Base-by-base conservation (phyloP, 2,329 filamentous ascomycete genomes). In the Acephala macrosclerotiorum region DNA sequence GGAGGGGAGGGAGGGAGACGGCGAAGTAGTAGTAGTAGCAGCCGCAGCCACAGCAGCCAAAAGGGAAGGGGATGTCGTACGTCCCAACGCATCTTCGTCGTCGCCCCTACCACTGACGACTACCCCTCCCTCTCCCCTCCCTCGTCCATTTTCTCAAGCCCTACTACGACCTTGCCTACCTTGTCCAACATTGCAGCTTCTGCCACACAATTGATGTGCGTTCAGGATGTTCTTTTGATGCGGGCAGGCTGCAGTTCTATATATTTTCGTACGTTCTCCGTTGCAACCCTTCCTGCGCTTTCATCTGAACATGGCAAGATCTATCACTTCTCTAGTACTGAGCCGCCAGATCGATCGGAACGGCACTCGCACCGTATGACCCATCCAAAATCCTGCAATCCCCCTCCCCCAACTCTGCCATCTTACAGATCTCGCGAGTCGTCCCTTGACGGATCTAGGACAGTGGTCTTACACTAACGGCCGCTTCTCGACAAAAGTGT, bases 121-220 rank as follows among this genome's bases (percentile, higher is more conserved):
- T 56, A 18, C 45, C 47, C 26, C 40, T 33, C n/a, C 20, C 53
- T n/a, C 18, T 20, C 33, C 55, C 14, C 26, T 60, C 65, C 58
- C 67, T 65, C 59, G 40, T 67, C 55, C 56, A 63, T 62, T 63
- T 56, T 26, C 29, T 38, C 7, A 29, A 63, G 47, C 60, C 64
- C 55, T 65, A 60, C 56, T 65, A 35, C 65, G 29, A 63, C 61
- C 56, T 49, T 62, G 45, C 45, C 45, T 49, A 66, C 69, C 67
- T 67, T 66, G 58, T 55, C 60, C 61, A 26, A 9, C 60, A 47
- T 60, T 61, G 60, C 61, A 66, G 58, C 51, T 60, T 64, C 65
- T 58, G 57, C 64, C 63, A 70, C 64, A 69, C 65, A 40, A 40
- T 58, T 33, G 62, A 63, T 70, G 64, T 70, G 62, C 66, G 56